Conservation (phyloP, 2,329 filamentous ascomycete species). For the Endocalyx cinctus region DNA sequence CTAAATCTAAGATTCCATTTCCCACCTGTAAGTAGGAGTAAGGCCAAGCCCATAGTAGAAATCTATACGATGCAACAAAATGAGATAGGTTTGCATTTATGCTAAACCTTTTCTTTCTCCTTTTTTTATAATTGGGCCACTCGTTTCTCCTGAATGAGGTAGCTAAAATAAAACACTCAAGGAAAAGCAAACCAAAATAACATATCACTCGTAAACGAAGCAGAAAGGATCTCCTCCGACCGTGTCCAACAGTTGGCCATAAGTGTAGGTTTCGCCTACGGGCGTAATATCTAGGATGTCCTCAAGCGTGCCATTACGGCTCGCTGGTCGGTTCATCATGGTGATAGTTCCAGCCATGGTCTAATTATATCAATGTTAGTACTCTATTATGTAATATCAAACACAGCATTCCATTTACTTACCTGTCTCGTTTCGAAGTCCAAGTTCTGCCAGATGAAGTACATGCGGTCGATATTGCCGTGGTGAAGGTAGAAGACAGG, state of each 20-base stretch:
- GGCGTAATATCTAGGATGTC: constrained; percentile 28
- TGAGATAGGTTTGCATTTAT: too few species aligned
- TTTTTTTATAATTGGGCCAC: too few species aligned
- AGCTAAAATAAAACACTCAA: too few species aligned
- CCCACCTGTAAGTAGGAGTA: too few species aligned
- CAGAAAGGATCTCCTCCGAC: constrained; percentile 37
- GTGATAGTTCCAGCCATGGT: constrained; percentile 38
- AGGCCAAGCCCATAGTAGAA: too few species aligned
- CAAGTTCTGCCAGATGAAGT: constrained; percentile 46
- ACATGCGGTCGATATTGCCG: constrained; percentile 40
- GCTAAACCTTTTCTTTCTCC: too few species aligned
- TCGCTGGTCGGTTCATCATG: constrained; percentile 34
- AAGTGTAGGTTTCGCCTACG: constrained; percentile 19
- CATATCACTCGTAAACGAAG: constrained; percentile 40
- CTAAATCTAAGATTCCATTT: too few species aligned
- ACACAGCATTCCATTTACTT: constrained; percentile 4
- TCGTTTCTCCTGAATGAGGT: too few species aligned
- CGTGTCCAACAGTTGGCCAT: constrained; percentile 34
- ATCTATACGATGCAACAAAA: too few species aligned
- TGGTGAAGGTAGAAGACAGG: constrained; percentile 44
- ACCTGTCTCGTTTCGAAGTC: constrained; percentile 34
- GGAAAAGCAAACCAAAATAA: too few species aligned
- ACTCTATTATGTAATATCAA: neutral
- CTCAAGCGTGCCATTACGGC: constrained; percentile 36
- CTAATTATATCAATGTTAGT: constrained; percentile 9